Evolutionary conservation across 2,329 filamentous ascomycete species (phyloP), one percentile per base, ranked within the genome.

Genomic region (Xylariaceae sp.): DNA sequence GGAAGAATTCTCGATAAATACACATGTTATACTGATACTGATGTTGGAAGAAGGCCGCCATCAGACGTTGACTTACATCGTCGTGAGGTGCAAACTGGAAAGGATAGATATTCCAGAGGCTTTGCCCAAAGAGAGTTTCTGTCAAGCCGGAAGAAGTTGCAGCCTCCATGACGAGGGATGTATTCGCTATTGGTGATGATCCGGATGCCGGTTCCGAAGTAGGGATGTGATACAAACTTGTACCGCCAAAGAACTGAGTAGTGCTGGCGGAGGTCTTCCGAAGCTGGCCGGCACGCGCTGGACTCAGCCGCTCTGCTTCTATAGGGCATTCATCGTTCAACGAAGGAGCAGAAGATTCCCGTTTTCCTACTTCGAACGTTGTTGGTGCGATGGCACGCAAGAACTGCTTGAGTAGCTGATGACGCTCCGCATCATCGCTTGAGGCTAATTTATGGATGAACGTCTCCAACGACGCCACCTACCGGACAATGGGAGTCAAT

Each of bases 1-100:
- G 58, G 50, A 78, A 78, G 51, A 71, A 76, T 54, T 77, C 75
- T 30, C 75, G 68, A 51, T 78, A 77, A 2, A 78, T 64, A 48
- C 72, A 70, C 73, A 77, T 75, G 55, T 73, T 68, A 52, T 75
- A 76, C 33, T 73, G 69, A 44, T 77, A 78, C 18, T 75, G 69
- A 35, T 71, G 62, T 46, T 71, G 68, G 59, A 78, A 78, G 54
- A 77, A 78, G 3, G 63, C 65, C 1, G 72, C 71, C 72, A 77
- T 75, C 42, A 75, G 65, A 15, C 63, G 60, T 47, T 71, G 72
- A 11, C 70, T 75, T 14, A 67, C 69, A 18, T 74, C 68, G 44
- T 75, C 71, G 22, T 73, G 68, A 3, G 72, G 71, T n/a, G 67
- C 65, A 53, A 71, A 74, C 57, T 65, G 61, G 62, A 73, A 52